Base-by-base conservation (phyloP, 2,329 filamentous ascomycete genomes). In the Nemania serpens region DNA sequence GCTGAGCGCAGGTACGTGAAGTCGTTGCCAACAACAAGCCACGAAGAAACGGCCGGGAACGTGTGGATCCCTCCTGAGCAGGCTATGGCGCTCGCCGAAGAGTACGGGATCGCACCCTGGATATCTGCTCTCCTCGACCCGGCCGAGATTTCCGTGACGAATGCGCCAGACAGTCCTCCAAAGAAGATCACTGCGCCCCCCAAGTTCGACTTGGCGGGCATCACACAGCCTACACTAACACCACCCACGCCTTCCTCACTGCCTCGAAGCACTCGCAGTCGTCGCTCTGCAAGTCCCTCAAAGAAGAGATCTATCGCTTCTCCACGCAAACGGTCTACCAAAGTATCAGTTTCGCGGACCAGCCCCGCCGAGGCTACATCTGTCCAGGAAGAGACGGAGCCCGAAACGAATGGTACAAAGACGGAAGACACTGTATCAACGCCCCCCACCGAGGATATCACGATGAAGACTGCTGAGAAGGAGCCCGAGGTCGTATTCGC, bases 31-130 rank as follows among this genome's bases (percentile, higher is more conserved):
- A 89, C 89, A 33, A 96, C 93, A 10, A 96, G 93, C 69, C 83
- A 84, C 58, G 93, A 98, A 73, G 95, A 98, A 81, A 93, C 95
- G 33, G 95, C 95, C 25, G 95, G 95, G 47, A 99, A 97, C 75
- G 87, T 99, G 54, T 99, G 95, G 95, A 93, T 98, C 52, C 87
- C 92, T 48, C 93, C 94, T 5, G 83, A 89, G 66, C 78, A 86
- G 86, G 95, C 95, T 37, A 84, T 99, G 46, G 79, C 85, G 59
- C 84, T 99, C 12, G 91, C 94, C 53, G 87, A 91, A 47, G 93
- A 98, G 76, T 99, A 98, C 75, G 83, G 86, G 58, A 93, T 98
- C 75, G 78, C 84, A 50, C 82, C 89, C 46, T 99, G 95, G 95
- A 91, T 99, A 68, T 87, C 87, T 58, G 95, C 95, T n/a, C 84